Conservation (phyloP, 2,329 filamentous ascomycete genomes). For the Aaosphaeria pasadenensis region DNA sequence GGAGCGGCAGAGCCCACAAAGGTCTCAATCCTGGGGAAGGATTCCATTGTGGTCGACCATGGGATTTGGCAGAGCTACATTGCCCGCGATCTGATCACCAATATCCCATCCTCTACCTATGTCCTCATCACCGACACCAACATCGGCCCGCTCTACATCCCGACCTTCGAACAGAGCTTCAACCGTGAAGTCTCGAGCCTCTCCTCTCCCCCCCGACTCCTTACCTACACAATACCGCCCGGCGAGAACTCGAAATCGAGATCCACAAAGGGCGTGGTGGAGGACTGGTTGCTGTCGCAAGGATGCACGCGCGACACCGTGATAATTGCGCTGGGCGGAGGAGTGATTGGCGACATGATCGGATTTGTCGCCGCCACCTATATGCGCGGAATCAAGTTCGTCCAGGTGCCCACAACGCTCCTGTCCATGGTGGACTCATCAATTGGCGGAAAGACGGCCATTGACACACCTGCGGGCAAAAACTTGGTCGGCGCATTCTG, state of each 20-base stretch:
- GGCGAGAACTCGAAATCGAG: slow-evolving; percentile 93
- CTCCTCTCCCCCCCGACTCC: slow-evolving; percentile 59
- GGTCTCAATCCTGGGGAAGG: slow-evolving; percentile 82
- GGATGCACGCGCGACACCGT: slow-evolving; percentile 94
- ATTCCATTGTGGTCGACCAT: slow-evolving; percentile 89
- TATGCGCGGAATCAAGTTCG: slow-evolving; percentile 94
- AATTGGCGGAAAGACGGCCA: slow-evolving; percentile 97
- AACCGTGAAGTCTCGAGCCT: slow-evolving; percentile 46
- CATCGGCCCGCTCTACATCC: slow-evolving; percentile 74
- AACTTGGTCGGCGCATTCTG: slow-evolving; percentile 95
- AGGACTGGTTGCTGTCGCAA: slow-evolving; percentile 93
- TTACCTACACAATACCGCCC: slow-evolving; percentile 87
- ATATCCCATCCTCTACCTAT: slow-evolving; percentile 83
- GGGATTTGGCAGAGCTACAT: slow-evolving; percentile 84
- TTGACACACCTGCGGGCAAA: slow-evolving; percentile 93
- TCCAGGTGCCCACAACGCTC: slow-evolving; percentile 93
- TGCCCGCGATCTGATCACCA: slow-evolving; percentile 73
- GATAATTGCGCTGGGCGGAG: slow-evolving; percentile 89
- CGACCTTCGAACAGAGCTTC: slow-evolving; percentile 70
- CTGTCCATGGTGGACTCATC: slow-evolving; percentile 98
- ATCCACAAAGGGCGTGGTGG: slow-evolving; percentile 90
- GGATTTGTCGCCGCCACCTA: slow-evolving; percentile 97
- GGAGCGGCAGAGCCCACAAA: slow-evolving; percentile 47
- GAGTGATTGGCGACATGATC: slow-evolving; percentile 97
- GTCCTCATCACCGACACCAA: slow-evolving; percentile 97